Conservation (phyloP, 1,284 basidiomycete species). For the Pascua sp. region DNA sequence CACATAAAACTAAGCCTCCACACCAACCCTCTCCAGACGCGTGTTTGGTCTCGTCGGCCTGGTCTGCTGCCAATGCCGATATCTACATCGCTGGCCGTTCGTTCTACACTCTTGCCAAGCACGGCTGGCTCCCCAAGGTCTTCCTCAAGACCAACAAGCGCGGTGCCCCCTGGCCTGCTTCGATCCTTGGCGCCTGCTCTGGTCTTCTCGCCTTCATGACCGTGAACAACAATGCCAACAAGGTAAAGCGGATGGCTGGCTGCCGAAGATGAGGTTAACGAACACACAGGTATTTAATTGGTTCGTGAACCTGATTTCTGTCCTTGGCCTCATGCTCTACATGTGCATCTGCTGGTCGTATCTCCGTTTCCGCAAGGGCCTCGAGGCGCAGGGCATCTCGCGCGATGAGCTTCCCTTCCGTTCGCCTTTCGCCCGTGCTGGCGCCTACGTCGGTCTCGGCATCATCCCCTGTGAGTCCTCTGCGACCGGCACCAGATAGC, state of each 20-base stretch:
- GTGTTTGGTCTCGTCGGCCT: constrained; percentile 40
- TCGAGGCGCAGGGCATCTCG: constrained; percentile 42
- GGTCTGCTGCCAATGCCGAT: constrained; percentile 55
- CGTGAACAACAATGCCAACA: constrained; percentile 57
- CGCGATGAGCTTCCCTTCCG: constrained; percentile 19
- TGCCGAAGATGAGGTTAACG: constrained; percentile 52
- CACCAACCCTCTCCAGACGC: constrained; percentile 31
- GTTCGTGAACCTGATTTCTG: constrained; percentile 52
- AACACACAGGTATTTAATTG: constrained; percentile 74
- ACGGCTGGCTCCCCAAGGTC: constrained; percentile 51
- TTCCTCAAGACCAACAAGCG: constrained; percentile 55
- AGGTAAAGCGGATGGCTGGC: too few species aligned
- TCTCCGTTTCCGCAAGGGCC: constrained; percentile 50
- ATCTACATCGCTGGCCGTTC: constrained; percentile 57
- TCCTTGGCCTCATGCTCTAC: constrained; percentile 8
- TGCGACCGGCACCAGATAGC: too few species aligned
- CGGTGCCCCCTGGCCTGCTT: constrained; percentile 53
- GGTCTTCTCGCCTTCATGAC: constrained; percentile 65
- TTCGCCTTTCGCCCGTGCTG: constrained; percentile 5
- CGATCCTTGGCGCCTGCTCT: constrained; percentile 59
- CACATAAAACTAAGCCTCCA: too few species aligned
- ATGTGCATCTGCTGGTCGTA: constrained; percentile 11
- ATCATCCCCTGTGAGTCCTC: constrained; percentile 3
- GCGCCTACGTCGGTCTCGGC: constrained; percentile 6
- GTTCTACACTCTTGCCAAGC: constrained; percentile 54